A percentile compares a stretch with the other conserved stretches of the same genome.
Conservation (phyloP, 2,329 filamentous ascomycete genomes). For the Trichoderma atroviride region DNA sequence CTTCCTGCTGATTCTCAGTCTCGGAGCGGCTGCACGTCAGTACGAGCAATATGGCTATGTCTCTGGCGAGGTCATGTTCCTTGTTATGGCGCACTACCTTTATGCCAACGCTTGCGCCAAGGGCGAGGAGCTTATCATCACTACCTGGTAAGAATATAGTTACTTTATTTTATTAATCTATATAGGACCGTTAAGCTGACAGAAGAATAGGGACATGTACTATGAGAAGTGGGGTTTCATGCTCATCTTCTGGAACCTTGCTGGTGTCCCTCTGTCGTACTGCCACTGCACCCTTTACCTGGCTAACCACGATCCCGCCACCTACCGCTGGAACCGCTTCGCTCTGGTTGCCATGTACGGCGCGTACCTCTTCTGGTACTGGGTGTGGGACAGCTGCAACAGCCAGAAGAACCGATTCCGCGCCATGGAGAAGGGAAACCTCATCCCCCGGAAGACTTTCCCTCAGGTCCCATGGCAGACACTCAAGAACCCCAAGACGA, state of each 20-base stretch:
- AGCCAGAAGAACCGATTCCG: slow-evolving; percentile 94
- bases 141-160: slow-evolving; percentile 64
- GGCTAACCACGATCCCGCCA: slow-evolving; percentile 76
- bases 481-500: slow-evolving; percentile 77
- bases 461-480: slow-evolving; percentile 89
- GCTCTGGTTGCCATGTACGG: slow-evolving; percentile 66
- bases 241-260: slow-evolving; percentile 97
- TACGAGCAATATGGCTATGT: slow-evolving; percentile 86
- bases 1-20: slow-evolving; percentile 78
- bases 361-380: slow-evolving; percentile 82
- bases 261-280: slow-evolving; percentile 87
- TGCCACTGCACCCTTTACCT: slow-evolving; percentile 92
- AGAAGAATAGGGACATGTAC: slow-evolving; percentile 73
- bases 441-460: slow-evolving; percentile 75
- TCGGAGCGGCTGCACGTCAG: slow-evolving; percentile 77
- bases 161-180: neutral
- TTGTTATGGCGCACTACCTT: slow-evolving; percentile 86
- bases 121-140: slow-evolving; percentile 86
- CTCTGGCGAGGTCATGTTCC: slow-evolving; percentile 79
- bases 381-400: slow-evolving; percentile 90
- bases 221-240: slow-evolving; percentile 97
- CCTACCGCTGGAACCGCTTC: slow-evolving; percentile 75
- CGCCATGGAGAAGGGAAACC: slow-evolving; percentile 72
- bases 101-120: slow-evolving; percentile 93
- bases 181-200: neutral